Evolutionary conservation across 2,329 filamentous ascomycete species (phyloP), one percentile per base, ranked within the genome.

Genomic region (Xylariaceae sp.): DNA sequence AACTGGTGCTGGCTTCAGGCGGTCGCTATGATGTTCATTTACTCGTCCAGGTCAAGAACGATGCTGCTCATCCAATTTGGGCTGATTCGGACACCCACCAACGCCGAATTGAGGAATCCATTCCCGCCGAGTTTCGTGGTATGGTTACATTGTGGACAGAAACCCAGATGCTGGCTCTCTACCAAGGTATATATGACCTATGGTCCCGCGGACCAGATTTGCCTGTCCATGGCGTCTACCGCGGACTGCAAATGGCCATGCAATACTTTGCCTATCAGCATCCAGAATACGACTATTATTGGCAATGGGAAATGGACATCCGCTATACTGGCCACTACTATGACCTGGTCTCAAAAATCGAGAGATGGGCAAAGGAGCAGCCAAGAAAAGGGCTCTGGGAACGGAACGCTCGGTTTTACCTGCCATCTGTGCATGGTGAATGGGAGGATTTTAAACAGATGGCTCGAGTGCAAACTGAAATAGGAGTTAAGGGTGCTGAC

Each of bases 291-390:
- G 91, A 96, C 44, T 91, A 87, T 75, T 92, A 92, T 74, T 96
- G 92, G 92, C 91, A 96, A 65, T 96, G 92, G 91, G 92, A 96
- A 74, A 94, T 96, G 88, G 92, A 96, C 68, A 86, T 93, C 40
- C 87, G 92, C 26, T 96, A 96, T 73, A 95, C 90, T 0, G 92
- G 92, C 31, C 92, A 96, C 74, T 94, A 90, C 77, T 92, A 89
- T 64, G 85, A 91, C 60, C 74, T 91, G 17, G 83, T 94, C 68
- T 83, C 86, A 64, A 88, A 88, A 69, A 77, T 92, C 33, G 82
- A 85, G 66, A 76, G 78, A 40, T 95, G 89, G 88, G 82, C 89
- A 14, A 84, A 81, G 62, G 76, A 83, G 43, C 91, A 95, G 74
- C 90, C 91, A 1, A 82, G 91, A 11, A 92, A 92, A 73, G 88